Percentiles rank a stretch among this genome's conserved stretches.
Evolutionary conservation across 140 eudicot genomes (phyloP).

Genomic region (Anethum foeniculum): DNA sequence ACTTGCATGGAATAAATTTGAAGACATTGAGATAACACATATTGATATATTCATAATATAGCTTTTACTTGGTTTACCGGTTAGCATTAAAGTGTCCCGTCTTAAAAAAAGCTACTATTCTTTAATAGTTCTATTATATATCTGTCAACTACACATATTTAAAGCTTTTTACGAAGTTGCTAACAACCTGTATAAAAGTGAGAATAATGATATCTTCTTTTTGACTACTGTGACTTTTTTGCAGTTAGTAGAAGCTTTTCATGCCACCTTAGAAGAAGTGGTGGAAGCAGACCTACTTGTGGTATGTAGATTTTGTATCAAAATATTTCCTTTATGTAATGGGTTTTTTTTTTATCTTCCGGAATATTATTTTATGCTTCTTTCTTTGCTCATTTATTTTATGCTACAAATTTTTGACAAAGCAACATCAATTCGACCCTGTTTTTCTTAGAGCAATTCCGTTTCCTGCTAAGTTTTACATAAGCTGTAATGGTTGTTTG

Average conservation of each 20-base stretch:
- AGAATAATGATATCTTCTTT: not conserved
- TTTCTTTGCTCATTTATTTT: not conserved
- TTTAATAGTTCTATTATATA: not conserved
- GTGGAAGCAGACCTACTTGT: conserved; percentile 97
- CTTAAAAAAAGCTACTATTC: not conserved
- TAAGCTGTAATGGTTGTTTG: conserved; percentile 3
- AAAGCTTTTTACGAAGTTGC: not conserved
- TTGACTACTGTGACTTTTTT: not conserved
- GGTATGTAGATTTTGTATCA: conserved; percentile 36
- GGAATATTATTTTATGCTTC: not conserved
- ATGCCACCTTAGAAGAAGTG: conserved; percentile 97
- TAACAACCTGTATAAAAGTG: not conserved
- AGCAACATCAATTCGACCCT: not conserved
- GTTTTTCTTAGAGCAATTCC: not conserved
- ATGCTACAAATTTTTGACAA: not conserved
- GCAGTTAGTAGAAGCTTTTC: conserved; percentile 94
- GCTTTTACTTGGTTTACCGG: not conserved
- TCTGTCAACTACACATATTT: not conserved
- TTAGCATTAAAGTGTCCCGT: not conserved
- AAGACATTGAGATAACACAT: not conserved
- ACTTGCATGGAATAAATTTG: not conserved
- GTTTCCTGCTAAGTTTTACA: not conserved
- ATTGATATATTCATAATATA: not conserved
- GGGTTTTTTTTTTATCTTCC: not conserved
- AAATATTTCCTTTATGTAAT: not conserved